Conservation (phyloP, 257 asterid genomes). For the Verbena officinalis region DNA sequence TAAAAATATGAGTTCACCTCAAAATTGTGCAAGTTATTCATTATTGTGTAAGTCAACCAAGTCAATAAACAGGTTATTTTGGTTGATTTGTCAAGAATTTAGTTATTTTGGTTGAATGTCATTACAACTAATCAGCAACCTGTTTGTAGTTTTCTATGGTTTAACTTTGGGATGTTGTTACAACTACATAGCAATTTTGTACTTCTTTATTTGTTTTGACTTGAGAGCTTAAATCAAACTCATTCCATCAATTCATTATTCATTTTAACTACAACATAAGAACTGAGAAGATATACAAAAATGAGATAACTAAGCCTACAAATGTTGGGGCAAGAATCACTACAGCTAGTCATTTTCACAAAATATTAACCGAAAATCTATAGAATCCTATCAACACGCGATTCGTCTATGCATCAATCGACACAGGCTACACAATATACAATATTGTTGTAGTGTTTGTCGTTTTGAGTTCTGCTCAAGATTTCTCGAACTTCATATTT, state of each 20-base stretch:
- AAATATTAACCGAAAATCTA: background rate
- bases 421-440: conserved; percentile 3
- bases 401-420: conserved; percentile 11
- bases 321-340: conserved; percentile 20
- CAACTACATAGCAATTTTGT: no score
- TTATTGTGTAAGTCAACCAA: no score
- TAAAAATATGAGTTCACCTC: no score
- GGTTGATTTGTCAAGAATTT: no score
- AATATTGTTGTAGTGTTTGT: background rate
- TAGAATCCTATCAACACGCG: no score
- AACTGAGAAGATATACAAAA: conserved; percentile 5
- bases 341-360: background rate
- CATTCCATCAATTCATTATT: conserved; percentile 14
- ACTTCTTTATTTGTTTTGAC: no score
- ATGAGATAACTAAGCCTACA: background rate
- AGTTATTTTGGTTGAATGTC: no score
- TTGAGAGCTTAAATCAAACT: background rate
- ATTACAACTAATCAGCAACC: no score
- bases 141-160: no score
- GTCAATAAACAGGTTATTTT: no score
- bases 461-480: conserved; percentile 23
- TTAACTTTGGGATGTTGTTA: no score
- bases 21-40: no score
- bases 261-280: background rate
- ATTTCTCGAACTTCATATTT: conserved; percentile 8